Percentiles rank a stretch among this genome's conserved stretches.
These are phyloP conservation scores for Nyssa sinensis DNA, from an alignment of 148 eudicot species.

Conservation along the genomic window DNA sequence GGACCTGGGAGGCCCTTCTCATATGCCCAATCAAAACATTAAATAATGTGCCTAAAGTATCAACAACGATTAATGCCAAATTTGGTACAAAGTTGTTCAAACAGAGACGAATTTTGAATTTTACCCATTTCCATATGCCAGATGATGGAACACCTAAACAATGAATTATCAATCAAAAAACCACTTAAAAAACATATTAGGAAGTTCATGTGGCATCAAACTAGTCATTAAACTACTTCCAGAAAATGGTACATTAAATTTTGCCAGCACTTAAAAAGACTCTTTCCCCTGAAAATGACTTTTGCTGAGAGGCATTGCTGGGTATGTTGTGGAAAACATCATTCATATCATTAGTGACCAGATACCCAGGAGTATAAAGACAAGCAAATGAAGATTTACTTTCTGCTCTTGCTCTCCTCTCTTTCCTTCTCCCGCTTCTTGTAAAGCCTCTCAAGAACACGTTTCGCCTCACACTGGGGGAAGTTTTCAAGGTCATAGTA, in stretches of 20 bases:
- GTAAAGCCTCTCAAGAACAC: conserved; percentile 57
- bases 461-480: conserved; percentile 64
- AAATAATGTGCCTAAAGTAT: no score
- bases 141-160: background rate
- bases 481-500: conserved; percentile 73
- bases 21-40: no score
- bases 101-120: no score
- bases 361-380: background rate
- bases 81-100: no score
- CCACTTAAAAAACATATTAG: no score
- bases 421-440: conserved; percentile 52
- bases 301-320: no score
- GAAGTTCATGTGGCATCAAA: no score
- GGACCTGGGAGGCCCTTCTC: no score
- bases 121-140: background rate
- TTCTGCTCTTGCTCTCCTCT: conserved; percentile 40
- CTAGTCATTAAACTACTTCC: background rate
- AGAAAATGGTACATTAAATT: background rate
- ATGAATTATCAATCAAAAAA: background rate
- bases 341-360: background rate
- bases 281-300: no score
- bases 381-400: conserved; percentile 3
- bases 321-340: background rate
- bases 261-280: no score
- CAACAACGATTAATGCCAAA: no score